Base-by-base conservation (phyloP, 345 rosid species). In the Heritiera fomes region DNA sequence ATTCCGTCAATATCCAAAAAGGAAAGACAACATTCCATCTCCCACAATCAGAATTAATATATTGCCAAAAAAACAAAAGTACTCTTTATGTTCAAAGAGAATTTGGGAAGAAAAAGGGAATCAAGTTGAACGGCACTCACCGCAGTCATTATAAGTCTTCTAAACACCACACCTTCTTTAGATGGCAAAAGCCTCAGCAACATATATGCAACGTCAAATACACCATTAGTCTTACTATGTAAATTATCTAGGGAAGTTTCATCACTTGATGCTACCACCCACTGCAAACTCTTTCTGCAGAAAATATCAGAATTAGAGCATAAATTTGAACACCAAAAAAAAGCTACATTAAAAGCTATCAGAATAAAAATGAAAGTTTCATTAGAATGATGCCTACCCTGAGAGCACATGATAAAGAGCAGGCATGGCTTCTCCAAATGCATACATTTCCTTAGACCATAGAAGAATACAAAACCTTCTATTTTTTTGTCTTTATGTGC, bases 141-240 rank as follows among this genome's bases (percentile, higher is more conserved):
- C 66, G 94, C 99, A 75, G 97, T 91, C 97, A 95, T 87, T 78
- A 95, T 75, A 80, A 95, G 95, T 80, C 91, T 91, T 81, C 99
- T 87, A 56, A 95, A 91, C 78, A 87, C 95, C 73, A 83, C 84
- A 65, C 98, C 99, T 38, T 93, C 87, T 84, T 87, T 91, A 58
- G 98, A 91, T 73, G 91, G 89, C 82, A 93, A 82, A 82, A 95
- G 93, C 82, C 71, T 88, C 83, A 92, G 59, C 60, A 95, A 86
- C 79, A 91, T 64, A 81, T 86, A 82, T 17, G 90, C 88, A 20
- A 81, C 79, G 61, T 92, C 87, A 59, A 85, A 71, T 70, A 83
- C 86, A 76, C 87, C 89, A 66, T 80, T 71, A 28, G 80, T 80
- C 73, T 71, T 80, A 49, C 62, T 81, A 46, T 90, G 85, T 50